Evolutionary conservation across 768 basidiomycete species (phyloP), one percentile per base, ranked within the genome.

Genomic region (Gymnopilus dilepis): DNA sequence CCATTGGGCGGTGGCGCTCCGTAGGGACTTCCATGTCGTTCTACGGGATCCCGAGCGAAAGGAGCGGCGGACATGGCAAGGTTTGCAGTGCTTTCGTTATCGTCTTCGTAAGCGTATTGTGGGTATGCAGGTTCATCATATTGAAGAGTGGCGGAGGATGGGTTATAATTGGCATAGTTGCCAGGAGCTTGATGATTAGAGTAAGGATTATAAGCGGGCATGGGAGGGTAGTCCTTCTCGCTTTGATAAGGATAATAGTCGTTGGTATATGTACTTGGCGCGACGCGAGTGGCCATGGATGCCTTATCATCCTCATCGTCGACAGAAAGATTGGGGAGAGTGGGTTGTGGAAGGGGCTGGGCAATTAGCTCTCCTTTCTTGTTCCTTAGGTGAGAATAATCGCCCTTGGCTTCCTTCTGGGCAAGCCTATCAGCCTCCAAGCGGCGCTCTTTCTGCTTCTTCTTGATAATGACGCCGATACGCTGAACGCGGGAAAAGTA

Each of bases 401-500:
- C 96, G 59, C 95, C 94, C 69, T 85, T 86, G 3, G 95, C 97
- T 74, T 99, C 91, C 72, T 94, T 95, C 80, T 89, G 88, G 17
- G 94, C 97, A 24, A 91, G 81, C 42, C 87, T 91, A 9, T 88
- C 88, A 51, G 92, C 90, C 66, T 91, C 90, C 1, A 85, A 86
- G 33, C 93, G 80, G 33, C 97, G 89, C 69, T 96, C 90, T 70
- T 92, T 91, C 68, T 90, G 90, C 74, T 91, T 90, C 65, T 92
- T 90, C 76, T 93, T 95, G 82, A 99, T 94, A 61, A 98, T 88
- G 71, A 90, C 92, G 60, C 89, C 85, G 67, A 99, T 98, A 64
- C 97, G 95, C 93, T 95, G 62, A 13, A 63, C 37, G 42, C 41
- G 38, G 37, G 43, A 11, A 30, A 37, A 26, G 7, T 37, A n/a